A percentile compares a stretch with the other conserved stretches of the same genome.
Evolutionary conservation across 495 filamentous ascomycete genomes (phyloP).

Genomic region (Copromyces sp.): DNA sequence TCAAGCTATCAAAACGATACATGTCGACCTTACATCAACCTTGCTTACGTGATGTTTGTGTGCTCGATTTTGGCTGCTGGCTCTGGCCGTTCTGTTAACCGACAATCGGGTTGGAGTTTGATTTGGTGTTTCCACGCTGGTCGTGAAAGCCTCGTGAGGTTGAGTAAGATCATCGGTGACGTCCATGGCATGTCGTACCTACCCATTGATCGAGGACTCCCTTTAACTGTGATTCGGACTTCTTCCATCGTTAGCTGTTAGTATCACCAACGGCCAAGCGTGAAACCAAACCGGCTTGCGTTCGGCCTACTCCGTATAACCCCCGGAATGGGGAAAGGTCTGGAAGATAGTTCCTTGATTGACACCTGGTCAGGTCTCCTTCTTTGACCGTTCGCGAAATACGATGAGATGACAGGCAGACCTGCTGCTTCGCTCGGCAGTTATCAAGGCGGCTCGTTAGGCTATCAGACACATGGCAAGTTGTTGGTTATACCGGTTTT

Average conservation of each 20-base stretch:
- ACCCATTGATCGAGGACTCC: background rate
- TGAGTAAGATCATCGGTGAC: background rate
- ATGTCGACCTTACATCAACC: background rate
- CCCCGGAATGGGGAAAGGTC: background rate
- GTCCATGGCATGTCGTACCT: background rate
- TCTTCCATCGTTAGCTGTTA: background rate
- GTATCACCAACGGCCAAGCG: background rate
- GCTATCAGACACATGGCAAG: background rate
- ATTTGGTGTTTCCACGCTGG: background rate
- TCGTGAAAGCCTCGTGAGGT: background rate
- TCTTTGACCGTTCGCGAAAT: background rate
- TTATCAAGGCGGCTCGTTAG: background rate
- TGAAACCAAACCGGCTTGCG: background rate
- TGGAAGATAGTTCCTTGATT: background rate
- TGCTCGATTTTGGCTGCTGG: background rate
- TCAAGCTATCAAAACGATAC: background rate
- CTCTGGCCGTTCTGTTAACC: background rate
- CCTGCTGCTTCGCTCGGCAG: background rate
- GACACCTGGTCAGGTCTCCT: background rate
- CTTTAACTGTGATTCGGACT: background rate
- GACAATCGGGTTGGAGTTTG: background rate
- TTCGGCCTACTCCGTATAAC: background rate
- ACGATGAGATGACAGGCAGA: background rate
- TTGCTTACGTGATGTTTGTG: background rate
- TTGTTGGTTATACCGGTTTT: background rate